phyloP scores from a whole-genome alignment of 169 alveolate genomes.

The Eimeria brunetti region DNA sequence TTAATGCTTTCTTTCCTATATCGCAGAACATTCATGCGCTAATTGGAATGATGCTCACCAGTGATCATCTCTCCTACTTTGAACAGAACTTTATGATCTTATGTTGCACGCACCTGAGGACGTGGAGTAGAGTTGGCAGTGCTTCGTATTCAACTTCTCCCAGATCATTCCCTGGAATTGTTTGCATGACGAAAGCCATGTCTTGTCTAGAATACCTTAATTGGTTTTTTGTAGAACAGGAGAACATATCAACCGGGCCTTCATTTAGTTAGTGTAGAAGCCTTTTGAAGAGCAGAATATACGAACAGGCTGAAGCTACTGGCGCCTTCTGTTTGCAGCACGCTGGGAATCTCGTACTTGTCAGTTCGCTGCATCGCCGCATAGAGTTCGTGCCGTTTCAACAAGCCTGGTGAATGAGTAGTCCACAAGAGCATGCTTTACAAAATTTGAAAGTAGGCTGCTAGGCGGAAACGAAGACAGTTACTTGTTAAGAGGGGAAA shows the following conservation, averaged over 20 bases:
- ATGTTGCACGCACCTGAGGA: constrained; percentile 4
- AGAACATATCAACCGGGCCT: background rate
- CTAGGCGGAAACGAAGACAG: background rate
- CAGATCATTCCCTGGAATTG: constrained; percentile 56
- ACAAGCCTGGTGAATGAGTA: background rate
- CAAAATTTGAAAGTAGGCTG: background rate
- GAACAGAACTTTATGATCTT: no score
- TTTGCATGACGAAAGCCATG: constrained; percentile 60
- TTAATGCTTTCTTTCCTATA: constrained; percentile 74
- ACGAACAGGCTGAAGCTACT: background rate
- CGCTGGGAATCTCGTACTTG: constrained; percentile 16
- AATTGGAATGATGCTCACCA: background rate
- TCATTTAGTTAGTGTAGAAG: background rate
- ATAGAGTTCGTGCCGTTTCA: constrained; percentile 44
- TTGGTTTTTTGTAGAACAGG: background rate
- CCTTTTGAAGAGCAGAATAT: background rate
- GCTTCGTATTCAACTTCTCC: constrained; percentile 69
- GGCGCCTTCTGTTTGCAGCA: background rate
- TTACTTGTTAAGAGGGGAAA: background rate
- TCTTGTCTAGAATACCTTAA: constrained; percentile 61
- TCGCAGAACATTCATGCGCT: background rate
- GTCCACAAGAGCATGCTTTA: background rate
- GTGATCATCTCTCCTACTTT: background rate
- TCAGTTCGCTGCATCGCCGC: constrained; percentile 67
- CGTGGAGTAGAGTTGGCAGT: constrained; percentile 41